Evolutionary conservation across 2,329 filamentous ascomycete species (phyloP).

Genomic region (Pseudogymnoascus sp.): DNA sequence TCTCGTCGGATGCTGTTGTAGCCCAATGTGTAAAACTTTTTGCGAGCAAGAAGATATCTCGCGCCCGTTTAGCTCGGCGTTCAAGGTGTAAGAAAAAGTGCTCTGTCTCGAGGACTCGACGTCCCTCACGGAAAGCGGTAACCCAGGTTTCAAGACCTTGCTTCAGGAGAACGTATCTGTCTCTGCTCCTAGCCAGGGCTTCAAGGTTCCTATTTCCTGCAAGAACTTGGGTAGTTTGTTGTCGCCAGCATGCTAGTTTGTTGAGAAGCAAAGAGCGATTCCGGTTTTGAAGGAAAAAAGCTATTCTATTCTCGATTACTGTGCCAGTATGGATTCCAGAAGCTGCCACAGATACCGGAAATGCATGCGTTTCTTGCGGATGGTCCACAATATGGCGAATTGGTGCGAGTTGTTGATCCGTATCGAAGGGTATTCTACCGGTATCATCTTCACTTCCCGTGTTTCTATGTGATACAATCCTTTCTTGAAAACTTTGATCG

Average conservation of each 20-base stretch:
- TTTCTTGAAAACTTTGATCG: not conserved
- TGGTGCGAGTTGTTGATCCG: not conserved
- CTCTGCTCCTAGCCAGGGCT: conserved; percentile 39
- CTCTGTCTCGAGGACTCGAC: conserved; percentile 35
- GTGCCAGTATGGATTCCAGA: not conserved
- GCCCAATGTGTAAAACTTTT: conserved; percentile 66
- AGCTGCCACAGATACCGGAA: not conserved
- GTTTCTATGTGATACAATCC: not conserved
- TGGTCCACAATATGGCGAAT: not conserved
- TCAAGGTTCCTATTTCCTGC: conserved; percentile 34
- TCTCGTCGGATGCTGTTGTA: conserved; percentile 54
- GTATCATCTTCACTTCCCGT: not conserved
- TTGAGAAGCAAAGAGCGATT: not conserved
- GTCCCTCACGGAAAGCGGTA: conserved; percentile 26
- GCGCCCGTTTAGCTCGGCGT: conserved; percentile 53
- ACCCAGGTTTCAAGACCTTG: conserved; percentile 47
- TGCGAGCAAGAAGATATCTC: conserved; percentile 57
- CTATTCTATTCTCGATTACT: not conserved
- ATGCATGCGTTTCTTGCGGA: not conserved
- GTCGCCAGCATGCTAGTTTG: conserved; percentile 20
- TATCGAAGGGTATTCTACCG: not conserved
- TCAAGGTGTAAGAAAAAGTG: conserved; percentile 50
- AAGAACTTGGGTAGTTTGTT: conserved; percentile 26
- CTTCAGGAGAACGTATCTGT: conserved; percentile 43
- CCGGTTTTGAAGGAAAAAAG: not conserved